Base-by-base conservation (phyloP, 164 flowering plant genomes). In the Amborella trichopoda region DNA sequence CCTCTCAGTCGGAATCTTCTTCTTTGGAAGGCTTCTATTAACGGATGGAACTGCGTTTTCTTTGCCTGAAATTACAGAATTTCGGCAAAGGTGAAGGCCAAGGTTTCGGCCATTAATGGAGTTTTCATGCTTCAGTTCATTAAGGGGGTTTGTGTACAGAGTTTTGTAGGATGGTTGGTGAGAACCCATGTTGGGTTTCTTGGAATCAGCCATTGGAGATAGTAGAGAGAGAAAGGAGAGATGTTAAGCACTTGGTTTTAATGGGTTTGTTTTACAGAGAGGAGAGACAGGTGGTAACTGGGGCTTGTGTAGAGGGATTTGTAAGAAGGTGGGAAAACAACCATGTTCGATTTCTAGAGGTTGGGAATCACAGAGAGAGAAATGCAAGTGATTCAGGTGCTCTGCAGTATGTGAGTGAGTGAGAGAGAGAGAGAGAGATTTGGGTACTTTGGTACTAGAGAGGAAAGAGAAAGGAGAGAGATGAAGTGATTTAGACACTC, bases 141-240 rank as follows among this genome's bases (percentile, higher is more conserved):
- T 71, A 23, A 75, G 71, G 18, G 84, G 82, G n/a, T 72, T 77
- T 3, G 49, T 49, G 43, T 66, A 59, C 28, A 66, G 69, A 23
- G 86, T 72, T 36, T 70, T 66, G 76, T 66, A 72, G 0, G 81
- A 67, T 49, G 76, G 45, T 52, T 70, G 76, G 19, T 60, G 63
- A 5, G 66, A 61, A 23, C 67, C 44, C 8, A 70, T 17, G 2
- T 43, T 32, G 4, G 69, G 26, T 58, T 61, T 74, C 47, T 64
- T 67, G 40, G 50, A 54, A 24, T 61, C 67, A 48, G 65, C 13
- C 81, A 76, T 76, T 4, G 44, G 43, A 23, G 13, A 17, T 3
- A 11, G 20, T 2, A 25, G 33, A 20, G 39, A 42, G 20, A 25
- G 42, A 47, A 48, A 41, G 30, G 18, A 33, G 26, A 30, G 34